Conservation (phyloP, 805 yeast genomes). For the Komagataella phaffii region DNA sequence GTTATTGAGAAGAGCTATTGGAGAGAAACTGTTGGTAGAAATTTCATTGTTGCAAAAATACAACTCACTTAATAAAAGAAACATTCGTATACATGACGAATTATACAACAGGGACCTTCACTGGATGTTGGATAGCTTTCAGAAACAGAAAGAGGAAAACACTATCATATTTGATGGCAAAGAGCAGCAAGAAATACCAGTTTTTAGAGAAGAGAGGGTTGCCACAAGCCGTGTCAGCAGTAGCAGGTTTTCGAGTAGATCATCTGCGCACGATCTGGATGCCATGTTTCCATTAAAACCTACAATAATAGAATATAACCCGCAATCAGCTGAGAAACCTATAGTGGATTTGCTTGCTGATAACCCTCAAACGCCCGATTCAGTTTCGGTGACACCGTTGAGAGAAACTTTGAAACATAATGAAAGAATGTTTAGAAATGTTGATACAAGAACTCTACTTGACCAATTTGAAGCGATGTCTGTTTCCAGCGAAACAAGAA, state of each 20-base stretch:
- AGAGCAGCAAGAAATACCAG: slow-evolving; percentile 7
- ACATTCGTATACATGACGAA: background rate
- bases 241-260: background rate
- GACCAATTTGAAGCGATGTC: background rate
- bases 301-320: slow-evolving; percentile 13
- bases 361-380: background rate
- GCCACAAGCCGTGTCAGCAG: background rate
- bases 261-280: slow-evolving; percentile 2
- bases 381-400: slow-evolving; percentile 1
- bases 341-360: background rate
- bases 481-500: background rate
- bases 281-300: slow-evolving; percentile 12
- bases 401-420: slow-evolving; percentile 9
- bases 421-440: background rate
- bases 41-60: slow-evolving; percentile 1
- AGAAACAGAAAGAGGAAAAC: background rate
- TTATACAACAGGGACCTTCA: background rate
- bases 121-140: background rate
- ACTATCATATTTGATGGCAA: slow-evolving; percentile 1
- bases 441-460: background rate
- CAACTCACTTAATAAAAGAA: slow-evolving; percentile 2
- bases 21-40: slow-evolving; percentile 8
- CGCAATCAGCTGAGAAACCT: slow-evolving; percentile 15
- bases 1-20: slow-evolving; percentile 10
- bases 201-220: background rate